Base-by-base conservation (phyloP, 768 basidiomycete species). In the Coprinellus aureogranulatus region DNA sequence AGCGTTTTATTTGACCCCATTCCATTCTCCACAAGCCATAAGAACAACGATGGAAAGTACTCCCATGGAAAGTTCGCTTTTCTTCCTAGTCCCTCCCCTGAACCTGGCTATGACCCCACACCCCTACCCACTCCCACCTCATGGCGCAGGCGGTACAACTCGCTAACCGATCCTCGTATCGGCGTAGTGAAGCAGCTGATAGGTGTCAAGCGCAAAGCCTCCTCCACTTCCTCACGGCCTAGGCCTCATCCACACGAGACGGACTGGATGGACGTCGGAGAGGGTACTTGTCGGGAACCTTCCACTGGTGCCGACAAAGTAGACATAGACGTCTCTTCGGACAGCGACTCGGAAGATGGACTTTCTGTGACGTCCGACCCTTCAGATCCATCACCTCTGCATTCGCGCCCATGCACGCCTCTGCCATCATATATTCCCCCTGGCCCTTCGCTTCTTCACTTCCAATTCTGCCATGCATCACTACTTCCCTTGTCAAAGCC, bases 11-110 rank as follows among this genome's bases (percentile, higher is more conserved):
- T 91, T 59, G 88, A 90, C 37, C 85, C 91, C 0, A 89, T 94
- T 25, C 84, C 87, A 0, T 92, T 94, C 59, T 81, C 87, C 0
- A 68, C 76, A 10, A 82, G 79, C 44, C 87, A 92, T 65, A 77
- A 80, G 18, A 61, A 76, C 14, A 76, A 83, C 14, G 90, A 93
- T 65, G 83, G 83, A 10, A 94, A 94, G 71, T 92, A 94, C 64
- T 73, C 75, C 0, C 62, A 77, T 25, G 90, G 90, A 28, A 92
- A 92, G 68, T 93, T 92, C 61, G 74, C 80, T 23, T 69, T 89
- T 46, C 34, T 34, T 14, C 83, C 86, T 2, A 87, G 81, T 55
- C 85, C 87, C 4, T 83, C 83, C 2, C 79, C 81, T 37, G 73
- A 75, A 53, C 78, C 77, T 22, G 68, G 39, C 66, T 49, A 37